Conservation (phyloP, 2,329 filamentous ascomycete genomes). For the Ciborinia camelliae region DNA sequence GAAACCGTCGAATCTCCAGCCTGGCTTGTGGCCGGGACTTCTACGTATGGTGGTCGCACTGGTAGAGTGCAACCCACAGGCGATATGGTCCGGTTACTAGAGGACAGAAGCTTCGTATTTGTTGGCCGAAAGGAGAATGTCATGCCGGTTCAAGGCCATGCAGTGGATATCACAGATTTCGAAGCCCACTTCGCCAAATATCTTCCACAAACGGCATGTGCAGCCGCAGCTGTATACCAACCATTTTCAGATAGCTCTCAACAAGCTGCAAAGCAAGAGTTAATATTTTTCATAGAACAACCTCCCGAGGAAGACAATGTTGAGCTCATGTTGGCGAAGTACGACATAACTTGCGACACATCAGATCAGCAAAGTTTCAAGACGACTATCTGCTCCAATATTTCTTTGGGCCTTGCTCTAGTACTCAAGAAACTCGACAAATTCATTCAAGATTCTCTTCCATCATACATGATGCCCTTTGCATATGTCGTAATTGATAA, state of each 20-base stretch:
- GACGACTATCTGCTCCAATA: constrained; percentile 27
- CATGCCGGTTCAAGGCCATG: constrained; percentile 39
- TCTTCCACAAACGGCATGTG: constrained; percentile 37
- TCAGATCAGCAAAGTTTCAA: constrained; percentile 22
- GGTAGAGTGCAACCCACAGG: constrained; percentile 51
- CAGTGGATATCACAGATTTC: constrained; percentile 42
- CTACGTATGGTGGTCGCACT: constrained; percentile 14
- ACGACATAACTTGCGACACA: neutral
- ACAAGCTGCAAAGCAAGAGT: constrained; percentile 6
- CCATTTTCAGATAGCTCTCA: constrained; percentile 8
- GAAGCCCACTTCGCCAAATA: constrained; percentile 40
- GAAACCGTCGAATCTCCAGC: constrained; percentile 40
- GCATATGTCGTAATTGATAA: constrained; percentile 43
- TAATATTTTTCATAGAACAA: constrained; percentile 8
- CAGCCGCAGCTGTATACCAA: constrained; percentile 31
- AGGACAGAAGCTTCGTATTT: constrained; percentile 50
- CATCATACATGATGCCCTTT: constrained; percentile 47
- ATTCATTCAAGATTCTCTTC: constrained; percentile 43
- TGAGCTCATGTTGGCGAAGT: neutral
- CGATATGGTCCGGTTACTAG: constrained; percentile 54
- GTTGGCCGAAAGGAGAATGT: constrained; percentile 57
- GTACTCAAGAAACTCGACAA: constrained; percentile 44
- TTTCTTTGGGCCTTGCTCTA: constrained; percentile 36
- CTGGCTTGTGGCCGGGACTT: constrained; percentile 44
- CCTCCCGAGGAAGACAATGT: neutral